Evolutionary conservation across 495 filamentous ascomycete species (phyloP).

Genomic region (Pseudoneurospora amorphoporcata): DNA sequence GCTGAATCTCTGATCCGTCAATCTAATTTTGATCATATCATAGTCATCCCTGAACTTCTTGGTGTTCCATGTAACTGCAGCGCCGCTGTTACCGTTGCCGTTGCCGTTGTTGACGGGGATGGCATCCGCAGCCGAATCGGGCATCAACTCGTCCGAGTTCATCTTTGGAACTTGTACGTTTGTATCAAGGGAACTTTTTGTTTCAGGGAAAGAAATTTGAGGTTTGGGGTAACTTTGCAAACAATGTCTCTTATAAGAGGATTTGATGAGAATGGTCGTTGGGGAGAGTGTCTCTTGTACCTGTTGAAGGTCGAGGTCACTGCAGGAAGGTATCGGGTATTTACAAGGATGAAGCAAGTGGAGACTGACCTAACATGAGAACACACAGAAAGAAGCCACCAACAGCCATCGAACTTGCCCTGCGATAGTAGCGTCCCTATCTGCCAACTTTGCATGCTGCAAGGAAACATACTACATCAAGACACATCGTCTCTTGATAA

Average conservation of each 20-base stretch:
- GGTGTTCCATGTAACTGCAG: conserved; percentile 15
- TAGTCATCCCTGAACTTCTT: conserved; percentile 46
- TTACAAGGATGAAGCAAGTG: background rate
- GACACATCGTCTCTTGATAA: background rate
- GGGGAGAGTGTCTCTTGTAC: background rate
- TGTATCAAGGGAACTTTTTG: background rate
- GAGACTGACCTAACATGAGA: background rate
- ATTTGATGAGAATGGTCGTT: background rate
- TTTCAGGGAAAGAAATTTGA: background rate
- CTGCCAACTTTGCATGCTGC: background rate
- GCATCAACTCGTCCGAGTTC: conserved; percentile 20
- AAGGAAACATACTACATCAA: background rate
- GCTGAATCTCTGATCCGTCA: conserved; percentile 32
- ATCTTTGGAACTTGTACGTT: conserved; percentile 3
- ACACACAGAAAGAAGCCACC: background rate
- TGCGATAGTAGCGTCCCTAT: background rate
- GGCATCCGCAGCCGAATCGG: conserved; percentile 3
- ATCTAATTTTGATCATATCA: conserved; percentile 19
- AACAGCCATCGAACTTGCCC: background rate
- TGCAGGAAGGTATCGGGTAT: background rate
- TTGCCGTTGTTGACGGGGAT: background rate
- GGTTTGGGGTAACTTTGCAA: background rate
- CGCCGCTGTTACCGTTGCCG: conserved; percentile 3
- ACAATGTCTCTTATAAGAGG: background rate
- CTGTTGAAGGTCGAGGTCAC: background rate